Conservation (phyloP, 2,329 filamentous ascomycete species). For the Sordariomycetes sp. region DNA sequence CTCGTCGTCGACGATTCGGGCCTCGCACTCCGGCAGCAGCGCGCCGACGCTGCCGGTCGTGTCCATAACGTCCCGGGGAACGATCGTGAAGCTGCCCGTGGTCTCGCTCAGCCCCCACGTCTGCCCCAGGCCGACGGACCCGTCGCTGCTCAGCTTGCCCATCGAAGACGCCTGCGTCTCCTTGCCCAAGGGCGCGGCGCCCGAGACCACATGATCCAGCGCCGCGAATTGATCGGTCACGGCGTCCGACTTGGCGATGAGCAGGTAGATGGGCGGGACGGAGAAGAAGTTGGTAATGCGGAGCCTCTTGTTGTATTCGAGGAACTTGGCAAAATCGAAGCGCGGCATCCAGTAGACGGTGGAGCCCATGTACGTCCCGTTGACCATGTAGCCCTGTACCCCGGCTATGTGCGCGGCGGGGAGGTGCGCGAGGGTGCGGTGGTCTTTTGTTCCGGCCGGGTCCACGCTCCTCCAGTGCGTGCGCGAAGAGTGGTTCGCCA, state of each 20-base stretch:
- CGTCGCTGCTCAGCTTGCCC: slow-evolving; percentile 29
- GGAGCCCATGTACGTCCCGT: slow-evolving; percentile 28
- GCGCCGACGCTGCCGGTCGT: slow-evolving; percentile 32
- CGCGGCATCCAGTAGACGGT: slow-evolving; percentile 51
- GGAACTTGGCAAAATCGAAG: slow-evolving; percentile 46
- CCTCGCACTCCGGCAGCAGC: slow-evolving; percentile 17
- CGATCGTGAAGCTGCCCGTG: slow-evolving; percentile 32
- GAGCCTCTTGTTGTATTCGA: slow-evolving; percentile 37
- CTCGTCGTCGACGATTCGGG: slow-evolving; percentile 26
- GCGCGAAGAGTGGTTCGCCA: slow-evolving; percentile 18
- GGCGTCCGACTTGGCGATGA: slow-evolving; percentile 43
- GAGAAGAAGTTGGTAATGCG: slow-evolving; percentile 43
- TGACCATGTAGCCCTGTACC: slow-evolving; percentile 30
- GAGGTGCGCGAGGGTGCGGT: slow-evolving; percentile 28
- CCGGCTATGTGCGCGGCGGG: slow-evolving; percentile 36
- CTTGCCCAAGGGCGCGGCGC: slow-evolving; percentile 45
- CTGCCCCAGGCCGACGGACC: slow-evolving; percentile 30
- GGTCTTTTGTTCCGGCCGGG: slow-evolving; percentile 14
- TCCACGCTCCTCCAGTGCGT: slow-evolving; percentile 16
- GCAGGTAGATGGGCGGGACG: slow-evolving; percentile 50
- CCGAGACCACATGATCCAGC: slow-evolving; percentile 34
- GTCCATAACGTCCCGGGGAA: slow-evolving; percentile 26
- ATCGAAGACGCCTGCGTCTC: slow-evolving; percentile 40
- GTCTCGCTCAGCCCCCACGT: slow-evolving; percentile 51
- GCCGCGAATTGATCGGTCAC: slow-evolving; percentile 45